phyloP scores from a whole-genome alignment of 140 eudicot genomes.

The Artemisia princeps region DNA sequence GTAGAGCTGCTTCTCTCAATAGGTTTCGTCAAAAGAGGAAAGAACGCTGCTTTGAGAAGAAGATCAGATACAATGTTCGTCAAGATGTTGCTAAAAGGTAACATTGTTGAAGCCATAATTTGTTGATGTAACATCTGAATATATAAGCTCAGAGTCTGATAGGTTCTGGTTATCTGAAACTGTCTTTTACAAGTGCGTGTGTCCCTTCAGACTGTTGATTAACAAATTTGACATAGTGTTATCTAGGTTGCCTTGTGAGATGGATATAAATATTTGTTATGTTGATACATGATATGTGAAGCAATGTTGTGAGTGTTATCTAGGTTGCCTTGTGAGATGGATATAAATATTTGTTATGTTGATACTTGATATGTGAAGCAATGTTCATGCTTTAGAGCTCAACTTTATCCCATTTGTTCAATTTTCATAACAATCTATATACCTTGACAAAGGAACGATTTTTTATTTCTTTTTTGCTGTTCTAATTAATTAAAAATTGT shows the following conservation, averaged over 20 bases:
- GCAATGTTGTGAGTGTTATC: not conserved
- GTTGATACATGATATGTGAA: too few relatives aligned
- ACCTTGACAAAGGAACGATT: too few relatives aligned
- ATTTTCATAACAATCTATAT: too few relatives aligned
- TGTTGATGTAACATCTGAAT: constrained; percentile 1
- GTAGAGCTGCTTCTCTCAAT: constrained; percentile 47
- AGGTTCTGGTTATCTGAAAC: constrained; percentile 7
- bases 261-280: too few relatives aligned
- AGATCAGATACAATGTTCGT: constrained; percentile 57
- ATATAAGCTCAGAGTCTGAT: not conserved
- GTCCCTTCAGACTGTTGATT: not conserved
- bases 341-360: too few relatives aligned
- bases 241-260: not conserved
- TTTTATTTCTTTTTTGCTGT: too few relatives aligned
- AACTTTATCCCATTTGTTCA: too few relatives aligned
- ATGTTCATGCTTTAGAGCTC: too few relatives aligned
- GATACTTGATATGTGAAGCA: too few relatives aligned
- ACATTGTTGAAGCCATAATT: constrained; percentile 2
- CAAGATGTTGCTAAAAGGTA: constrained; percentile 63
- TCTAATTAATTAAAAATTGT: too few relatives aligned
- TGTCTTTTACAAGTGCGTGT: constrained; percentile 10
- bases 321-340: not conserved
- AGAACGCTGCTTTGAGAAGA: constrained; percentile 54
- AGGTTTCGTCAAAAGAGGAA: constrained; percentile 58
- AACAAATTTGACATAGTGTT: not conserved